These are phyloP conservation scores for Kappamyces sp. DNA, from an alignment of 192 early-diverging fungal species.

Conservation along the genomic window DNA sequence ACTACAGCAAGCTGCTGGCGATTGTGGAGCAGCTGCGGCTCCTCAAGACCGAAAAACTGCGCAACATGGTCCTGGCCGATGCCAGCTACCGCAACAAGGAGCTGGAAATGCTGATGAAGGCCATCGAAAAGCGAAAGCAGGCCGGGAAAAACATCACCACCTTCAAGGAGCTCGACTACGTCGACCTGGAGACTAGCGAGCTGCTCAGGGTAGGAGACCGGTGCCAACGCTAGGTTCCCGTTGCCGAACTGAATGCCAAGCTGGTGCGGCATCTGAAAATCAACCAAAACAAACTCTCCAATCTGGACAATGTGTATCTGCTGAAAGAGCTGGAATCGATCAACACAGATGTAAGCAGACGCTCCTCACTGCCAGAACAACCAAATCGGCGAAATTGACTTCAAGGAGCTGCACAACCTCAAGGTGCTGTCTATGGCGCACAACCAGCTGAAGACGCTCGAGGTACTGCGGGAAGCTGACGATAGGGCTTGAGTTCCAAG, in stretches of 20 bases:
- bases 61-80: conserved; percentile 10
- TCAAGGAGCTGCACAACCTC: conserved; percentile 11
- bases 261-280: conserved; percentile 8
- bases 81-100: conserved; percentile 4
- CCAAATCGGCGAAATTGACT: conserved; percentile 43
- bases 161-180: conserved; percentile 14
- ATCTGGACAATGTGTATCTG: background rate
- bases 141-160: background rate
- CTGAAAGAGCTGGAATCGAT: conserved; percentile 9
- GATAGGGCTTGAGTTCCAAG: conserved; percentile 3
- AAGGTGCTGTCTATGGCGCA: conserved; percentile 11
- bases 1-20: conserved; percentile 1
- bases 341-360: background rate
- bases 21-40: background rate
- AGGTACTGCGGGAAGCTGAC: background rate
- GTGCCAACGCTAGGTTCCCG: conserved; percentile 1
- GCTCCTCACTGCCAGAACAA: conserved; percentile 29
- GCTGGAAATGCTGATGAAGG: conserved; percentile 1
- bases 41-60: conserved; percentile 7
- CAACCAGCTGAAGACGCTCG: conserved; percentile 2
- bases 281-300: background rate
- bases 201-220: background rate
- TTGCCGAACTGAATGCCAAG: conserved; percentile 8
- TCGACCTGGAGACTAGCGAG: conserved; percentile 5
- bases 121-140: conserved; percentile 2